Percentiles rank a stretch among this genome's conserved stretches.
Evolutionary conservation across 2,329 filamentous ascomycete genomes (phyloP).

Genomic region (Xylariaceae sp.): DNA sequence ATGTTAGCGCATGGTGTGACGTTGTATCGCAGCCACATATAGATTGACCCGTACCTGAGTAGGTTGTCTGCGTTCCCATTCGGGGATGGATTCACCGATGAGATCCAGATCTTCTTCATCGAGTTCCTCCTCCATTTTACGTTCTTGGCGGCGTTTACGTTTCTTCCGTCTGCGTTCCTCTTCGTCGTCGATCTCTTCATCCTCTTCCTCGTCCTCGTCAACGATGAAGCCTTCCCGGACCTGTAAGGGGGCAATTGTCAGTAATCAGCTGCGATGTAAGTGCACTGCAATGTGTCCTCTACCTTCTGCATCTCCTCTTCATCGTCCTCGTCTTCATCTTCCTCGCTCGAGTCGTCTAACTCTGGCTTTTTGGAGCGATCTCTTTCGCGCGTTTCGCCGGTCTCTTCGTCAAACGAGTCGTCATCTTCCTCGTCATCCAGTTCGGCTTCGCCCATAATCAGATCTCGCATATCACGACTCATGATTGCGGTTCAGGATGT

Average conservation of each 20-base stretch:
- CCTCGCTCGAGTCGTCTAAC: conserved; percentile 81
- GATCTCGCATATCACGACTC: conserved; percentile 62
- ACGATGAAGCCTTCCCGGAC: conserved; percentile 94
- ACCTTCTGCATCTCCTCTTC: conserved; percentile 77
- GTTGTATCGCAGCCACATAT: background rate
- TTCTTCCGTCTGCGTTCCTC: conserved; percentile 64
- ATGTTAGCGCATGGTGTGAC: conserved; percentile 9
- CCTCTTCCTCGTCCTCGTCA: conserved; percentile 80
- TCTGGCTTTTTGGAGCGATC: conserved; percentile 39
- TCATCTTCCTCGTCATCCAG: conserved; percentile 82
- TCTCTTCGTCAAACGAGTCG: conserved; percentile 74
- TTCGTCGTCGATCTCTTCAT: conserved; percentile 59
- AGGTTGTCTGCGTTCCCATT: conserved; percentile 60
- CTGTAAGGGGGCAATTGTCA: conserved; percentile 40
- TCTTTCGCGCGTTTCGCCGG: conserved; percentile 50
- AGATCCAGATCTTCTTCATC: conserved; percentile 96
- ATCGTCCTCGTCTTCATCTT: conserved; percentile 89
- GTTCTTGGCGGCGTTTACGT: conserved; percentile 65
- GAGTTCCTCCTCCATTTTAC: conserved; percentile 79
- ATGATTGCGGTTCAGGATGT: no score
- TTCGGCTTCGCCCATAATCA: conserved; percentile 82
- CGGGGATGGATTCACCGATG: conserved; percentile 76
- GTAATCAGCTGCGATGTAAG: background rate
- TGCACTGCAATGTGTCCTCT: conserved; percentile 28
- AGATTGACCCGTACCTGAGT: conserved; percentile 56